Base-by-base conservation (phyloP, 129 eudicot species). In the Artemisia argyi region DNA sequence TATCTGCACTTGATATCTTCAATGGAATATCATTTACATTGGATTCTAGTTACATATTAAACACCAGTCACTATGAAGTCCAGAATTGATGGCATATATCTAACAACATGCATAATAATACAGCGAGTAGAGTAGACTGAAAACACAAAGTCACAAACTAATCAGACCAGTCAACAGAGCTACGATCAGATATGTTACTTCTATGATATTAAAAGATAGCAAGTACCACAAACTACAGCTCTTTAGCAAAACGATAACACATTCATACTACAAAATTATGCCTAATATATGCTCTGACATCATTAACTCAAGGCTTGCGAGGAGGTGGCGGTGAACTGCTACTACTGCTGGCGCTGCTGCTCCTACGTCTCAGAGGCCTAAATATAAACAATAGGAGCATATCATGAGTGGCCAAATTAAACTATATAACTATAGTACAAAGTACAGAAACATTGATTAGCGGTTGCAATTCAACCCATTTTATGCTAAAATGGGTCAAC, bases 311-410 rank as follows among this genome's bases (percentile, higher is more conserved):
- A 55, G 91, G 88, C 83, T 83, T 85, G 20, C 83, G 87, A 46
- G 91, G 86, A 15, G 82, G 84, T 42, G 79, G 84, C 15, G 79
- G 89, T 56, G 87, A 89, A n/a, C 96, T 85, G 74, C 96, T 88
- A 74, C 90, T 87, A 77, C 94, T 88, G 60, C 83, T 85, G 76
- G 85, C 85, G 12, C 81, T 80, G 80, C 89, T 83, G 75, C 96
- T 83, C 52, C 91, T 83, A 62, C 88, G 79, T 65, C 72, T 75
- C 55, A 74, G 7, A 35, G 85, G 81, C 87, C 96, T 88, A 44
- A 46, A 60, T 57, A 72, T 46, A 15, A 71, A 24, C 17, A 47
- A 55, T 24, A 19, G 73, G 15, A 17, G 2, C 20, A 12, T 35
- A 35, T 17, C 15, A 70, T 18, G 7, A 59, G 52, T 32, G 19